Conservation (phyloP, 257 asterid genomes). For the Penstemon newberryi region DNA sequence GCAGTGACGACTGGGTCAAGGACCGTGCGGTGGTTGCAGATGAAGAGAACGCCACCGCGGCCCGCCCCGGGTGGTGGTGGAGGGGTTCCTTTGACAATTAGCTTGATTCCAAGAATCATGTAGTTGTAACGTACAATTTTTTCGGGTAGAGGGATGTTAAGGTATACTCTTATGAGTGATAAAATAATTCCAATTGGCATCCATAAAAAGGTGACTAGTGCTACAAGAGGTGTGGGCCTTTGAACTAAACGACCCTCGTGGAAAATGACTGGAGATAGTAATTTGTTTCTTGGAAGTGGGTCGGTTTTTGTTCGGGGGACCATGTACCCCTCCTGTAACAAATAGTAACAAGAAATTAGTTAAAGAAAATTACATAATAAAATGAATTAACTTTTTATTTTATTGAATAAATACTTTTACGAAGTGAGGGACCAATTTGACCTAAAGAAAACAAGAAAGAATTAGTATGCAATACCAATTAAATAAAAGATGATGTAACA, state of each 20-base stretch:
- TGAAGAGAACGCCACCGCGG: conserved; percentile 63
- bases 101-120: conserved; percentile 68
- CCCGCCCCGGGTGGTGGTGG: conserved; percentile 75
- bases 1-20: conserved; percentile 84
- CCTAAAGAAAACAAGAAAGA: too few species aligned
- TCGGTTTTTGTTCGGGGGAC: conserved; percentile 54
- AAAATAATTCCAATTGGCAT: conserved; percentile 71
- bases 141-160: conserved; percentile 68
- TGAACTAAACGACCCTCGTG: conserved; percentile 90
- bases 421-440: too few species aligned
- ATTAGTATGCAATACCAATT: too few species aligned
- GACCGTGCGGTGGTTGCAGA: conserved; percentile 90
- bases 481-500: too few species aligned
- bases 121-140: conserved; percentile 61
- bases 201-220: conserved; percentile 69
- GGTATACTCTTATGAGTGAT: conserved; percentile 58
- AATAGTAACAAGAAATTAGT: neutral
- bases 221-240: conserved; percentile 73
- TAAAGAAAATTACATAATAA: too few species aligned
- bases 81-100: conserved; percentile 70
- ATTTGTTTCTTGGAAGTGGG: conserved; percentile 66
- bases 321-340: conserved; percentile 75
- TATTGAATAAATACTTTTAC: too few species aligned
- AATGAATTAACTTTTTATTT: too few species aligned
- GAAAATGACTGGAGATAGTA: conserved; percentile 66